Conservation (phyloP, 139 green algal genomes). For the Micromonas commoda region DNA sequence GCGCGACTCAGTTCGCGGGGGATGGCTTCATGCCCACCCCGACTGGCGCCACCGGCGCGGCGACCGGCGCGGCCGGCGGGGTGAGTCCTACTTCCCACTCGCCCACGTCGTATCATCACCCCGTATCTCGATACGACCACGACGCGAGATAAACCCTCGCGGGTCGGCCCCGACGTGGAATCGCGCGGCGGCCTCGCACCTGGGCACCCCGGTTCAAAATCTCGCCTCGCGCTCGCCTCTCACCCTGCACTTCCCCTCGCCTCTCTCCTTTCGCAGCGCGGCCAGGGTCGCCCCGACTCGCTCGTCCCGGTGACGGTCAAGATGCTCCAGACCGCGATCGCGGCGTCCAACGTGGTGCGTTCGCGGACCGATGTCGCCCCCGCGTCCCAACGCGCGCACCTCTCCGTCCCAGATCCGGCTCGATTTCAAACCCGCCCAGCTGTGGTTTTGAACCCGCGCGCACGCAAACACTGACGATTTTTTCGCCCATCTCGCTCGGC, state of each 20-base stretch:
- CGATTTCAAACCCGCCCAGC: too few species aligned
- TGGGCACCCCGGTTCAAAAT: too few species aligned
- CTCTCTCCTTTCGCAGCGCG: not conserved
- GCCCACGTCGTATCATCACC: not conserved
- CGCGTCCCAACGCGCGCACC: too few species aligned
- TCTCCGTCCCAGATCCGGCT: not conserved
- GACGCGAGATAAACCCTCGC: not conserved
- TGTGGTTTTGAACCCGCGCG: too few species aligned
- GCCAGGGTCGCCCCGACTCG: not conserved
- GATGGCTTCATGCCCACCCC: not conserved
- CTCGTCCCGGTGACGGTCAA: slow-evolving; percentile 19
- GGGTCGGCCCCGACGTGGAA: not conserved
- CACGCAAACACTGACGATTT: not conserved
- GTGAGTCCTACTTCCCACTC: not conserved
- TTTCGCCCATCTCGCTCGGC: not conserved
- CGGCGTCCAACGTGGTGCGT: slow-evolving; percentile 1
- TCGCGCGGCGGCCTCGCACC: not conserved
- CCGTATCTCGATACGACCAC: not conserved
- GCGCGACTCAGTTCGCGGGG: slow-evolving; percentile 18
- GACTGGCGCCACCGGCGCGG: not conserved
- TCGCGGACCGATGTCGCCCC: too few species aligned
- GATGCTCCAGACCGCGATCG: not conserved
- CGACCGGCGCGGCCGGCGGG: not conserved
- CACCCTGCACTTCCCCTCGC: not conserved
- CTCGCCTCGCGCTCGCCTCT: not conserved